phyloP scores from a whole-genome alignment of 176 grass and related monocot species.

The Elaeis guineensis region DNA sequence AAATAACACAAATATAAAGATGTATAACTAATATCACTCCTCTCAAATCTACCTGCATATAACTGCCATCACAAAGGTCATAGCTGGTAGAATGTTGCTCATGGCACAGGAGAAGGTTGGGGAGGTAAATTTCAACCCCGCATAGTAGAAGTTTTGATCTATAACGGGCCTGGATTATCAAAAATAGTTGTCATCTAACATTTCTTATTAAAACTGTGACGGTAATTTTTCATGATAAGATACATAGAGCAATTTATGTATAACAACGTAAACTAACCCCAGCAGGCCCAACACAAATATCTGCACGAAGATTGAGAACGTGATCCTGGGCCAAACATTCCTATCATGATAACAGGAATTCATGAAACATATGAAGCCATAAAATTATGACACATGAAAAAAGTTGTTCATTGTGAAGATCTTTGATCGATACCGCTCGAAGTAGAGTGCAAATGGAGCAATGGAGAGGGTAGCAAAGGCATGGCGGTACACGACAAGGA shows the following conservation, averaged over 20 bases:
- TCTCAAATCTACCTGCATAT: conserved; percentile 53
- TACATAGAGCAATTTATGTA: background rate
- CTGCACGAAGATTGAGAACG: conserved; percentile 61
- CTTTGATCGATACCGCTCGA: conserved; percentile 47
- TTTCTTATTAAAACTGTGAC: too few relatives aligned
- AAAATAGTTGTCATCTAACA: background rate
- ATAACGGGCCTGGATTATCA: conserved; percentile 60
- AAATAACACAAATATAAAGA: too few relatives aligned
- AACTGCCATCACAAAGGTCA: conserved; percentile 95
- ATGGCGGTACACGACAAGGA: conserved; percentile 91
- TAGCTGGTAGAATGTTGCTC: conserved; percentile 96
- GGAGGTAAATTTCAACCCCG: conserved; percentile 69
- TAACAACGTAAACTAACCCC: conserved; percentile 46
- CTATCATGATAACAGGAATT: conserved; percentile 21
- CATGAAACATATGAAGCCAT: too few relatives aligned
- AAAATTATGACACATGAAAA: too few relatives aligned
- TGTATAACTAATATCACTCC: too few relatives aligned
- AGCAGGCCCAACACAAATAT: conserved; percentile 86
- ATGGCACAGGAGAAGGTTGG: conserved; percentile 95
- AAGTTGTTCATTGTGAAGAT: background rate
- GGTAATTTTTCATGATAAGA: too few relatives aligned
- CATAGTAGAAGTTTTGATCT: conserved; percentile 92
- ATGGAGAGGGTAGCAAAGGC: conserved; percentile 91
- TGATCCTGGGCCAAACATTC: conserved; percentile 88
- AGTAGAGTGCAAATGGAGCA: conserved; percentile 72